Evolutionary conservation across 108 stramenopile species (phyloP).

Genomic region (Nitzschia palea): DNA sequence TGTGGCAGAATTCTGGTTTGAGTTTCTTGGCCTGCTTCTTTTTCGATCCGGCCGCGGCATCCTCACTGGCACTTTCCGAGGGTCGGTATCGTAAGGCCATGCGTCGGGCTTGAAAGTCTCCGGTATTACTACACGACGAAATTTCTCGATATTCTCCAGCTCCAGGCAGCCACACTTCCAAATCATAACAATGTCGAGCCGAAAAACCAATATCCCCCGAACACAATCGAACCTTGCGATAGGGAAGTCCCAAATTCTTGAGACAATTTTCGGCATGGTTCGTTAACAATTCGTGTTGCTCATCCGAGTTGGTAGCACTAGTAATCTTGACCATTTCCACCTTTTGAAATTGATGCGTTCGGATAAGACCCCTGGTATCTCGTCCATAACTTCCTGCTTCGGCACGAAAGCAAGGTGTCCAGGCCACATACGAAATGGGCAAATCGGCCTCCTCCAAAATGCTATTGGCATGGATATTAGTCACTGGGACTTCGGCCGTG

Average conservation of each 20-base stretch:
- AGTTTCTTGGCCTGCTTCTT: conserved; percentile 80
- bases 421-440: conserved; percentile 86
- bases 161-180: conserved; percentile 99
- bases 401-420: conserved; percentile 97
- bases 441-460: conserved; percentile 88
- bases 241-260: conserved; percentile 87
- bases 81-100: conserved; percentile 94
- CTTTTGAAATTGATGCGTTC: conserved; percentile 98
- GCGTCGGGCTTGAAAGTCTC: conserved; percentile 96
- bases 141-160: conserved; percentile 93
- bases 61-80: conserved; percentile 21
- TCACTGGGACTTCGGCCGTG: conserved; percentile 96
- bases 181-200: conserved; percentile 94
- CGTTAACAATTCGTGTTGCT: conserved; percentile 88
- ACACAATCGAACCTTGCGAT: conserved; percentile 93
- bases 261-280: conserved; percentile 85
- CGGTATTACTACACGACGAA: conserved; percentile 92
- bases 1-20: conserved; percentile 89
- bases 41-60: conserved; percentile 28
- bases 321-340: conserved; percentile 97
- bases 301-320: conserved; percentile 70
- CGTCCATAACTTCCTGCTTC: conserved; percentile 97
- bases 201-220: conserved; percentile 95
- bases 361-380: conserved; percentile 95
- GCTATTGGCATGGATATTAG: conserved; percentile 85